Base-by-base conservation (phyloP, 2,329 filamentous ascomycete species). In the Alternaria sp. region DNA sequence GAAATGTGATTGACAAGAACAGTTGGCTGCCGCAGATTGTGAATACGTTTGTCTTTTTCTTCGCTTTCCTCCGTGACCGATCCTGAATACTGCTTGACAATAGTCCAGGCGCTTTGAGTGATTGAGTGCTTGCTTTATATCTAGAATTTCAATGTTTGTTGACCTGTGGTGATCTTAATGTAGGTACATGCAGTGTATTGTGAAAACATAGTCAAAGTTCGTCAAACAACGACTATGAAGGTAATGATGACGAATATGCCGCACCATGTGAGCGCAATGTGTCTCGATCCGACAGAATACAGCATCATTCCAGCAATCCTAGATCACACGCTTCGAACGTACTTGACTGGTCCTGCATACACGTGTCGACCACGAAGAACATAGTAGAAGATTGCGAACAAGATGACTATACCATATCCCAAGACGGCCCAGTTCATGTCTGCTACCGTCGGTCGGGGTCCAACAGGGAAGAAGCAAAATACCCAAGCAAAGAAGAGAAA, bases 361-460 rank as follows among this genome's bases (percentile, higher is more conserved):
- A 71, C 69, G 54, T 81, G 72, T 54, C 75, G 71, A 9, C 81
- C 83, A 28, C 65, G 60, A 4, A 80, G 18, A 16, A 70, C 66
- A 62, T 84, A 85, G 58, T 80, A 84, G 0, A 77, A 57, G 8
- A 78, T 67, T 3, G 82, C 79, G 53, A 83, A 79, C 14, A 79
- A 67, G 32, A 83, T 66, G 22, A 81, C 73, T 0, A 70, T 74
- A 7, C 78, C 76, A 60, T 81, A 84, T 67, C 83, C 81, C 3
- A 74, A 67, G 25, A 78, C 66, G 30, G 75, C 77, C 81, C 81
- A 84, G 57, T 84, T 84, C 81, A 84, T 84, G 8, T 74, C 79
- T 27, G 65, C 82, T 79, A 46, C 70, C 65, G 55, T 78, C 75
- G 68, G 84, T 80, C 74, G 82, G 1, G 69, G 65, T 9, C 18